These are phyloP conservation scores for Ascochyta rabiei DNA, from an alignment of 2,329 filamentous ascomycete species.

Conservation along the genomic window DNA sequence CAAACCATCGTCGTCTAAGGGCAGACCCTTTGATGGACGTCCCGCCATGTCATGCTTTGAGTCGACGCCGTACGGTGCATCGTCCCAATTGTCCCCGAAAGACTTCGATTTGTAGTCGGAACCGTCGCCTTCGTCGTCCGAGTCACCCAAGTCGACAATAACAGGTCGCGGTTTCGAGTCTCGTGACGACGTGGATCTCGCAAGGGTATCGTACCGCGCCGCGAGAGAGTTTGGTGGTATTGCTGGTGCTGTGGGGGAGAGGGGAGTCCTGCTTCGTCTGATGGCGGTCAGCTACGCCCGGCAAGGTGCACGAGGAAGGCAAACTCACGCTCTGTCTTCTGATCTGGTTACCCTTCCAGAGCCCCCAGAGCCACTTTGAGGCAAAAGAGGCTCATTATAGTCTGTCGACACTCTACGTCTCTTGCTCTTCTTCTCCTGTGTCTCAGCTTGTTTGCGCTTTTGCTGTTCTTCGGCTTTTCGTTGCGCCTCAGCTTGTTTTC, in stretches of 20 bases:
- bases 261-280: slow-evolving; percentile 35
- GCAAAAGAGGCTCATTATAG: slow-evolving; percentile 13
- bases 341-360: slow-evolving; percentile 11
- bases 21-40: slow-evolving; percentile 12
- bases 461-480: slow-evolving; percentile 35
- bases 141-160: slow-evolving; percentile 36
- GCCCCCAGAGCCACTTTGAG: slow-evolving; percentile 17
- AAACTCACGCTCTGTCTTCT: slow-evolving; percentile 27
- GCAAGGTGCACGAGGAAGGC: neutral
- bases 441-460: slow-evolving; percentile 32
- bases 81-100: neutral
- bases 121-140: slow-evolving; percentile 30
- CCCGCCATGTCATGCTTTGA: slow-evolving; percentile 10
- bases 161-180: slow-evolving; percentile 15
- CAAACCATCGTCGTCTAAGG: slow-evolving; percentile 31
- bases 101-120: slow-evolving; percentile 14
- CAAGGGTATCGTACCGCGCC: slow-evolving; percentile 38
- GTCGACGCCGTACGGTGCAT: neutral
- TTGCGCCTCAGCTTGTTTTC: slow-evolving; percentile 27
- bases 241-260: slow-evolving; percentile 26
- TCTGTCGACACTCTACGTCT: slow-evolving; percentile 31
- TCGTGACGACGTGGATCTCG: slow-evolving; percentile 20
- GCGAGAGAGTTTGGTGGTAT: slow-evolving; percentile 31
- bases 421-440: slow-evolving; percentile 19
- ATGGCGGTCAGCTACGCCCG: slow-evolving; percentile 1